Evolutionary conservation across 768 basidiomycete species (phyloP).

Genomic region (Phanerochaete carnosa): DNA sequence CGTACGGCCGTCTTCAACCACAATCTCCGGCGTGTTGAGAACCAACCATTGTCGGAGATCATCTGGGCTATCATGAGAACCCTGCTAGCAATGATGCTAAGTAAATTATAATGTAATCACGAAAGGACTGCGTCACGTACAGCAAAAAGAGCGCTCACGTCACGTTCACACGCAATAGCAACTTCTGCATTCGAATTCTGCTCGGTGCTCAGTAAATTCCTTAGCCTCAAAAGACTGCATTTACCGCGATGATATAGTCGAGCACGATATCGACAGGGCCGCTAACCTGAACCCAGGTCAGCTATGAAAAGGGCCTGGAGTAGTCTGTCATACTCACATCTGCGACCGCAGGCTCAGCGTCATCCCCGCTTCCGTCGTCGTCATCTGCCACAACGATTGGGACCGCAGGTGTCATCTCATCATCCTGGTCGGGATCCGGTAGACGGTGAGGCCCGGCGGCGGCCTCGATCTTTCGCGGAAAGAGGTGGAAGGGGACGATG

Average conservation of each 20-base stretch:
- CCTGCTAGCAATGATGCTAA: not conserved
- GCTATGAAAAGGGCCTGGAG: not conserved
- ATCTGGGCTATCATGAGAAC: not conserved
- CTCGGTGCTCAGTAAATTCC: not conserved
- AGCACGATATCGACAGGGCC: conserved; percentile 12
- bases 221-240: not conserved
- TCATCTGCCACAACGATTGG: too few species aligned
- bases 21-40: not conserved
- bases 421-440: not conserved
- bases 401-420: not conserved
- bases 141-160: conserved; percentile 5
- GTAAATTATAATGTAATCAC: not conserved
- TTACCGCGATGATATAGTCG: conserved; percentile 19
- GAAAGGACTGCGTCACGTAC: not conserved
- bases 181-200: conserved; percentile 7
- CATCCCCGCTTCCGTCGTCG: not conserved
- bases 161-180: conserved; percentile 14
- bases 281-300: not conserved
- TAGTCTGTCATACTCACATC: not conserved
- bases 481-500: not conserved
- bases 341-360: too few species aligned
- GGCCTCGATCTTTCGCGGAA: conserved; percentile 4
- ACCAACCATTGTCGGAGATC: not conserved
- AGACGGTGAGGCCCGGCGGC: conserved; percentile 8
- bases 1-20: not conserved